phyloP scores from a whole-genome alignment of 75 land plant genomes.

The Picea sitchensis region DNA sequence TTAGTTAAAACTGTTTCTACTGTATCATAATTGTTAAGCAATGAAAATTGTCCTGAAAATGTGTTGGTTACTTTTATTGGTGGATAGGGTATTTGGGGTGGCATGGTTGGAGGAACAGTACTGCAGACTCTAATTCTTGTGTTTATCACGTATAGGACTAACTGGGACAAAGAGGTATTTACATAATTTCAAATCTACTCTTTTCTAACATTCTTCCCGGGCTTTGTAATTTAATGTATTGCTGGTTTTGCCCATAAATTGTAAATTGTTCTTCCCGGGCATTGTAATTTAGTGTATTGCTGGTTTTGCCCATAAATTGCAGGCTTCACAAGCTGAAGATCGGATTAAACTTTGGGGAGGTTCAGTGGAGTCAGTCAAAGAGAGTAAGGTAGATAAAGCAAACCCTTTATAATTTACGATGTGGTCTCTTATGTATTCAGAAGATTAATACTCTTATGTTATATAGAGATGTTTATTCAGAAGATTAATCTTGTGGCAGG shows the following conservation, averaged over 20 bases:
- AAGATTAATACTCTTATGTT: too few relatives aligned
- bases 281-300: too few relatives aligned
- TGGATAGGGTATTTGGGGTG: constrained; percentile 60
- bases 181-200: too few relatives aligned
- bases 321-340: constrained; percentile 4
- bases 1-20: not conserved
- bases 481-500: too few relatives aligned
- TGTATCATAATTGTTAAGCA: not conserved
- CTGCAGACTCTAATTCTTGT: constrained; percentile 47
- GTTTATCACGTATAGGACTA: constrained; percentile 25
- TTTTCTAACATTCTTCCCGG: too few relatives aligned
- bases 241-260: too few relatives aligned
- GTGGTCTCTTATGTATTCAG: too few relatives aligned
- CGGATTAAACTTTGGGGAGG: constrained; percentile 10
- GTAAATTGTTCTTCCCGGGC: too few relatives aligned
- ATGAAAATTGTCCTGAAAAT: not conserved
- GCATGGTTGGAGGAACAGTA: constrained; percentile 51
- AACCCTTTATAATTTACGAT: not conserved
- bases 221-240: too few relatives aligned
- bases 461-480: too few relatives aligned
- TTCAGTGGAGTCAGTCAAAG: not conserved
- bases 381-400: not conserved
- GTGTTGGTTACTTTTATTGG: not conserved
- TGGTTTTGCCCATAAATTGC: not conserved
- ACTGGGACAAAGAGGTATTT: constrained; percentile 53